Conservation (phyloP, 805 yeast genomes). For the Myxozyma monticola region DNA sequence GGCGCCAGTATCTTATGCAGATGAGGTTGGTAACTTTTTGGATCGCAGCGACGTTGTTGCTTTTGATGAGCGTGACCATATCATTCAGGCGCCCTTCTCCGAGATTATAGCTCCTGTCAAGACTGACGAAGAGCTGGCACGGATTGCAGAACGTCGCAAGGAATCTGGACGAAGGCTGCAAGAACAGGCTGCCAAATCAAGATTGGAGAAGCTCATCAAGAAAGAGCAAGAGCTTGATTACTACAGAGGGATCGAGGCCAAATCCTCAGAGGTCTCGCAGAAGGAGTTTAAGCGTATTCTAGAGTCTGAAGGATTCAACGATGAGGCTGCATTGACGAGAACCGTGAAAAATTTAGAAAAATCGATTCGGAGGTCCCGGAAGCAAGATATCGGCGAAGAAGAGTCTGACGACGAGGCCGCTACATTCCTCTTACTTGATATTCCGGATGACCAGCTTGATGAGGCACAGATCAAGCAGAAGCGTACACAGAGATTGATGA, state of each 20-base stretch:
- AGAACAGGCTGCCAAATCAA: slow-evolving; percentile 84
- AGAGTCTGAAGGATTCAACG: slow-evolving; percentile 72
- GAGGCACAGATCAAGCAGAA: slow-evolving; percentile 85
- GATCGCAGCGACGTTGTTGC: slow-evolving; percentile 57
- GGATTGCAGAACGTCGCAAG: slow-evolving; percentile 73
- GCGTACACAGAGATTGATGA: slow-evolving; percentile 75
- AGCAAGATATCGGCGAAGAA: slow-evolving; percentile 63
- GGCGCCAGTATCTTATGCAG: slow-evolving; percentile 58
- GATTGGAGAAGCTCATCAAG: slow-evolving; percentile 76
- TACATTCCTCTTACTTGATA: slow-evolving; percentile 69
- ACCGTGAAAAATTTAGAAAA: slow-evolving; percentile 64
- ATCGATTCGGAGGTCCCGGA: slow-evolving; percentile 65
- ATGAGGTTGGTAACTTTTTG: slow-evolving; percentile 59
- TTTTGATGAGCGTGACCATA: slow-evolving; percentile 68
- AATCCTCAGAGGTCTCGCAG: slow-evolving; percentile 46
- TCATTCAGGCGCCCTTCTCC: slow-evolving; percentile 78
- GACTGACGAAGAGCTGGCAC: slow-evolving; percentile 75
- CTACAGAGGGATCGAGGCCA: slow-evolving; percentile 52
- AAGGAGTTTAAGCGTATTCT: slow-evolving; percentile 56
- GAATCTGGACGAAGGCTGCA: slow-evolving; percentile 88
- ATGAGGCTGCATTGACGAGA: slow-evolving; percentile 67
- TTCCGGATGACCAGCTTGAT: slow-evolving; percentile 78
- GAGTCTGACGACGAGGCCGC: slow-evolving; percentile 53
- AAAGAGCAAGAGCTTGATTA: slow-evolving; percentile 79
- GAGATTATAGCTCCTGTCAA: slow-evolving; percentile 68